These are phyloP conservation scores for Lecanicillium sp. DNA, from an alignment of 2,329 filamentous ascomycete genomes.

Conservation along the genomic window DNA sequence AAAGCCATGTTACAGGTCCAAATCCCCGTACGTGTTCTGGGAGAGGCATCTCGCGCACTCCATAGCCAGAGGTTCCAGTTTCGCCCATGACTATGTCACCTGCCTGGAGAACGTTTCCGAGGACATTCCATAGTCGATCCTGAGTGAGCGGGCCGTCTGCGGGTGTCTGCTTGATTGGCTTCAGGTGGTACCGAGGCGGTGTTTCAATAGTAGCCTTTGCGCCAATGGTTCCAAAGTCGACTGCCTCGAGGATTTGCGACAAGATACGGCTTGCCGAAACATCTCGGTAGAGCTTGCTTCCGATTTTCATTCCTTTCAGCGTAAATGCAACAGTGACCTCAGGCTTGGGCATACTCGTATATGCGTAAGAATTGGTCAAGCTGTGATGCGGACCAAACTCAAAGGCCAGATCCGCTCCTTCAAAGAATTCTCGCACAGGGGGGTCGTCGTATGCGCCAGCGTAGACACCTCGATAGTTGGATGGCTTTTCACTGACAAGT, in stretches of 20 bases:
- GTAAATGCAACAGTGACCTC: conserved; percentile 24
- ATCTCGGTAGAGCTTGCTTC: conserved; percentile 21
- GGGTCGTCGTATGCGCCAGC: conserved; percentile 30
- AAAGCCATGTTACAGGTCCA: conserved; percentile 47
- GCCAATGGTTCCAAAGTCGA: conserved; percentile 10
- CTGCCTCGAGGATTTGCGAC: conserved; percentile 12
- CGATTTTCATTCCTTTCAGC: conserved; percentile 22
- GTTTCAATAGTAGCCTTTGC: conserved; percentile 16
- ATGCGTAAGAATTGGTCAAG: conserved; percentile 34
- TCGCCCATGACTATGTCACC: conserved; percentile 50
- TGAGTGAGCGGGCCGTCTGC: conserved; percentile 33
- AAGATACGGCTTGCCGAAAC: conserved; percentile 15
- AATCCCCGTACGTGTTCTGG: conserved; percentile 39
- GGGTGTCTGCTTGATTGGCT: conserved; percentile 10
- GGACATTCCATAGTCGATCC: conserved; percentile 37
- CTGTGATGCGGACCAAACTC: conserved; percentile 37
- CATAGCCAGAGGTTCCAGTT: conserved; percentile 49
- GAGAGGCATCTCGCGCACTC: conserved; percentile 40
- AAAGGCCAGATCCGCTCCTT: conserved; percentile 34
- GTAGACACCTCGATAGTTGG: conserved; percentile 42
- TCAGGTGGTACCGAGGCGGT: no score
- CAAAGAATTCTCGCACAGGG: conserved; percentile 25
- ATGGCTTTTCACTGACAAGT: conserved; percentile 36
- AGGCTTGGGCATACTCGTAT: conserved; percentile 26
- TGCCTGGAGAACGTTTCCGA: conserved; percentile 36